phyloP scores from a whole-genome alignment of 2,329 filamentous ascomycete genomes.

The Colletotrichum euphorbiae region DNA sequence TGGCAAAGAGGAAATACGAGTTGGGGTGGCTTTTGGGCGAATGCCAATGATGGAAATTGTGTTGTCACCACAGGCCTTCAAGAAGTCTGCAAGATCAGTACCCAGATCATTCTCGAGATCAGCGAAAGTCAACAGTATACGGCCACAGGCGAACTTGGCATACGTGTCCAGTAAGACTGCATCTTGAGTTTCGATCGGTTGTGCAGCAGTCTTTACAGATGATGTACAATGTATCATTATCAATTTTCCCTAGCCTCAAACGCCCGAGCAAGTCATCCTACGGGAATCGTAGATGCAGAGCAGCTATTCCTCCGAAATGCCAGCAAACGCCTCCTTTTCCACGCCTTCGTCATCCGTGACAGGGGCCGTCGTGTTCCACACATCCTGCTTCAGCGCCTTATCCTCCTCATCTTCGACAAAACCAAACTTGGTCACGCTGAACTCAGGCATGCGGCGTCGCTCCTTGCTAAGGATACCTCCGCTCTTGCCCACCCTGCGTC shows the following conservation, averaged over 20 bases:
- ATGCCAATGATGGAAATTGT: too few relatives aligned
- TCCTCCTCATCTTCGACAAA: constrained; percentile 60
- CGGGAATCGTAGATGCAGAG: constrained; percentile 17
- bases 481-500: constrained; percentile 45
- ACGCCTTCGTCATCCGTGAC: constrained; percentile 19
- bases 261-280: constrained; percentile 27
- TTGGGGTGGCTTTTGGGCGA: too few relatives aligned
- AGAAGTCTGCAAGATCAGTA: too few relatives aligned
- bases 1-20: too few relatives aligned
- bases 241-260: constrained; percentile 37
- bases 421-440: constrained; percentile 68
- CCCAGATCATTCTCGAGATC: too few relatives aligned
- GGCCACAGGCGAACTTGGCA: not conserved
- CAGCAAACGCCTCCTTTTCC: constrained; percentile 28
- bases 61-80: too few relatives aligned
- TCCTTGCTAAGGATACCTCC: constrained; percentile 42
- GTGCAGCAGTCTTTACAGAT: constrained; percentile 2
- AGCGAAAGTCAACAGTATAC: accelerated
- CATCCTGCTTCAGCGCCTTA: constrained; percentile 39
- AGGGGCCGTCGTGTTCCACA: constrained; percentile 40
- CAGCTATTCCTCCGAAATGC: constrained; percentile 36
- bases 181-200: not conserved
- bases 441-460: constrained; percentile 60
- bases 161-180: not conserved
- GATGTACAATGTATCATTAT: constrained; percentile 36